phyloP scores from a whole-genome alignment of 352 stramenopile genomes.

The Pythium utonaiense region DNA sequence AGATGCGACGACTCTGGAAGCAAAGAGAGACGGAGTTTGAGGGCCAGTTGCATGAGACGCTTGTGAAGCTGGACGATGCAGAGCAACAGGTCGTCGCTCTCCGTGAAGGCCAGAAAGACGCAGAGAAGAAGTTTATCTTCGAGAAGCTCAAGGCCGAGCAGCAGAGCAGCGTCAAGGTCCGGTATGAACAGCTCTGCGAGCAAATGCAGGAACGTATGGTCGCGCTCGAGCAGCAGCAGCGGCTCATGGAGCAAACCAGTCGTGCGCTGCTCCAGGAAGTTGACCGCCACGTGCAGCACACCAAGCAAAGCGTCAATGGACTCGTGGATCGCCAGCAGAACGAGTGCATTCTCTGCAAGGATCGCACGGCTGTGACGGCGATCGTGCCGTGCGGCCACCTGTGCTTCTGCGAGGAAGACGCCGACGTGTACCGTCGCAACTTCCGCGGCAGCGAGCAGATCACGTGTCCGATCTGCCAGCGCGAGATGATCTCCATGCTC shows the following conservation, averaged over 20 bases:
- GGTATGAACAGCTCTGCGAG: slow-evolving; percentile 72
- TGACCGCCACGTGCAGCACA: slow-evolving; percentile 63
- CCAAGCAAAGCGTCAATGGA: slow-evolving; percentile 56
- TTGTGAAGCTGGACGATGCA: slow-evolving; percentile 45
- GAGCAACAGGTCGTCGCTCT: slow-evolving; percentile 42
- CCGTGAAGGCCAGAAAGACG: slow-evolving; percentile 46
- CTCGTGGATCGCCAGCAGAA: slow-evolving; percentile 46
- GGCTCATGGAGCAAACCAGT: slow-evolving; percentile 76
- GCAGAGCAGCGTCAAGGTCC: slow-evolving; percentile 68
- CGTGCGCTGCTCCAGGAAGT: slow-evolving; percentile 65
- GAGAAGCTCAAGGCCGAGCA: slow-evolving; percentile 71
- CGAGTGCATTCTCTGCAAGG: slow-evolving; percentile 83
- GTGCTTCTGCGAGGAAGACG: slow-evolving; percentile 83
- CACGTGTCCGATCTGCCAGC: slow-evolving; percentile 76
- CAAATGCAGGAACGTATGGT: slow-evolving; percentile 71
- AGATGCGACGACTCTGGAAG: slow-evolving; percentile 80
- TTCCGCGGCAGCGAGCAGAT: slow-evolving; percentile 26
- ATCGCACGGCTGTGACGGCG: slow-evolving; percentile 62
- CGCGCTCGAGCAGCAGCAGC: slow-evolving; percentile 65
- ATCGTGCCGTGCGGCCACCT: slow-evolving; percentile 81
- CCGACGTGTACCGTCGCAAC: slow-evolving; percentile 58
- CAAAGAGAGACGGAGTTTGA: slow-evolving; percentile 72
- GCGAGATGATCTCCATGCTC: slow-evolving; percentile 75
- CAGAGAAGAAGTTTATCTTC: slow-evolving; percentile 67
- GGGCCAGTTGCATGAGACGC: slow-evolving; percentile 54